These are phyloP conservation scores for Paramecium sexaurelia DNA, from an alignment of 73 alveolate species.

Conservation along the genomic window DNA sequence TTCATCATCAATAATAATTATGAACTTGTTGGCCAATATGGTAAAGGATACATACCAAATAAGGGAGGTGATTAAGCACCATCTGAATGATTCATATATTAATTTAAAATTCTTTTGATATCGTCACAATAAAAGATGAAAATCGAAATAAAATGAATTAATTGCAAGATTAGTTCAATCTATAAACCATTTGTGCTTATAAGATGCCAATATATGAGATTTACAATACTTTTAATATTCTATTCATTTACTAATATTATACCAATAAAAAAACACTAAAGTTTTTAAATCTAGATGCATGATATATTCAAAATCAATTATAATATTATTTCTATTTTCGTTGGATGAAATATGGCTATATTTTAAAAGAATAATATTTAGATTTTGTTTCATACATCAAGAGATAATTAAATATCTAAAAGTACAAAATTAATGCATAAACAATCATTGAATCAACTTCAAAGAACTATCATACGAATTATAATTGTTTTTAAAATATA, in stretches of 20 bases:
- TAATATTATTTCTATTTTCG: too few species aligned
- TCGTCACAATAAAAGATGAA: slow-evolving; percentile 6
- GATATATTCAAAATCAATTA: too few species aligned
- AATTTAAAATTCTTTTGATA: slow-evolving; percentile 17
- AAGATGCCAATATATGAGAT: slow-evolving; percentile 5
- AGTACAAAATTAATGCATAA: not conserved
- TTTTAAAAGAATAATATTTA: not conserved
- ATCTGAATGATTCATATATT: slow-evolving; percentile 29
- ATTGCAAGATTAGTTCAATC: slow-evolving; percentile 14
- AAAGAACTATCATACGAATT: slow-evolving; percentile 75
- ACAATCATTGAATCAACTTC: slow-evolving; percentile 73
- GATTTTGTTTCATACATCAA: not conserved
- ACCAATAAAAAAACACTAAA: slow-evolving; percentile 25
- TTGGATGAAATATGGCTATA: not conserved
- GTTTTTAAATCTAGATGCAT: too few species aligned
- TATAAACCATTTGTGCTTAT: not conserved
- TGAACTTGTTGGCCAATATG: slow-evolving; percentile 29
- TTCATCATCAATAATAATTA: not conserved
- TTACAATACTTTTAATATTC: not conserved
- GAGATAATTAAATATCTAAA: too few species aligned
- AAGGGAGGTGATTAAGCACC: slow-evolving; percentile 4
- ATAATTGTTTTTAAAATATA: slow-evolving; percentile 77
- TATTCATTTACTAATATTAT: not conserved
- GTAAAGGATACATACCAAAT: slow-evolving; percentile 5
- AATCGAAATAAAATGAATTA: not conserved